Base-by-base conservation (phyloP, 805 yeast genomes). In the Kluyveromyces nonfermentans region DNA sequence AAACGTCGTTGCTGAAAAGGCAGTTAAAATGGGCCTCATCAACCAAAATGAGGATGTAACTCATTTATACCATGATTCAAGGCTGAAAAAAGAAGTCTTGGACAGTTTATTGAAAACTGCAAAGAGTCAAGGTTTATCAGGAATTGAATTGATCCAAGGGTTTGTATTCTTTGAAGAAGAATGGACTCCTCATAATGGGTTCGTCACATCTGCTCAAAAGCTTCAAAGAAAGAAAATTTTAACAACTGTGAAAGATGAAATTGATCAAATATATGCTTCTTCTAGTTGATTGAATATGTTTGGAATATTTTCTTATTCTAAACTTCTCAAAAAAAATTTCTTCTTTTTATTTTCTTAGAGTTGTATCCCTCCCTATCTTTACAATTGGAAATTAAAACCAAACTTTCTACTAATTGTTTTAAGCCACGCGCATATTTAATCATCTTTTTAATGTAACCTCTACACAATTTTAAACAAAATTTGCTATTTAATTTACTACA, bases 101-200 rank as follows among this genome's bases (percentile, higher is more conserved):
- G 71, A 81, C 51, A 67, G 79, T 14, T 64, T 93, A 47, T 58
- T 84, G 43, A 73, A 74, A 20, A 85, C 96, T 7, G 98, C 88
- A 54, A 81, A 77, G 65, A 54, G 75, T 16, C 89, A 82, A 62
- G 96, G 95, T 8, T 75, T 93, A 52, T 71, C 66, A 40, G 95
- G 96, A 47, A 89, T 87, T 53, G 97, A 93, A 68, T 71, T 90
- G 51, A 61, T 93, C 45, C 78, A 77, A 51, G 95, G 89, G 53
- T 73, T 83, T 48, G 87, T 83, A 12, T 64, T 93, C 47, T 73
- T 80, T 46, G 89, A 85, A 51, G 90, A 80, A 42, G 98, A 93
- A 70, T 93, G 98, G 97, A 93, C 97, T 34, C 97, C 98, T 35
- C 93, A 87, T 66, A 85, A 79, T 60, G 97, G 96, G 0, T 86